phyloP scores from a whole-genome alignment of 2,329 filamentous ascomycete species.

The Phyllosticta paracitricarpa region DNA sequence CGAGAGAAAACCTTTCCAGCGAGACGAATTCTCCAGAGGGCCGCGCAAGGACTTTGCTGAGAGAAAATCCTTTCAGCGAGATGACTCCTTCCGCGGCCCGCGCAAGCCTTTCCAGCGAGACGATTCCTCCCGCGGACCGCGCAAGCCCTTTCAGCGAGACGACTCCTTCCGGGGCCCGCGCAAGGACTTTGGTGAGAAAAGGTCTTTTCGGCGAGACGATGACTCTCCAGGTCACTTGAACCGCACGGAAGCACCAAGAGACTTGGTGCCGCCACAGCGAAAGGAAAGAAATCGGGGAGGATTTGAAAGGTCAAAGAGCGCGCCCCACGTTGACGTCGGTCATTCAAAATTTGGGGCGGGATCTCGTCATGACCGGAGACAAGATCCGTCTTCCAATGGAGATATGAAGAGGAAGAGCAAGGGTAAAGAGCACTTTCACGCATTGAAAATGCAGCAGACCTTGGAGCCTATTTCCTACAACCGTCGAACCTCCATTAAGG shows the following conservation, averaged over 20 bases:
- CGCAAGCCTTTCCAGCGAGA: neutral
- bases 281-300: slow-evolving; percentile 19
- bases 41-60: neutral
- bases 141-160: too few species aligned
- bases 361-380: neutral
- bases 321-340: too few species aligned
- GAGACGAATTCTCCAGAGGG: too few species aligned
- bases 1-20: too few species aligned
- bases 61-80: neutral
- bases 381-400: neutral
- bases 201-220: neutral
- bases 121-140: too few species aligned
- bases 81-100: too few species aligned
- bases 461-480: slow-evolving; percentile 69
- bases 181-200: neutral
- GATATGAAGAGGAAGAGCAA: neutral
- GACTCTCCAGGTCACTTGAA: neutral
- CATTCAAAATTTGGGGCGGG: neutral
- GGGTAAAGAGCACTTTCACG: slow-evolving; percentile 47
- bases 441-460: slow-evolving; percentile 86
- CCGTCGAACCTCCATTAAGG: slow-evolving; percentile 52
- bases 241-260: slow-evolving; percentile 37
- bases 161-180: too few species aligned
- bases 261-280: slow-evolving; percentile 27
- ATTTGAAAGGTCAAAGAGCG: too few species aligned